These are phyloP conservation scores for Myxozyma udenii DNA, from an alignment of 805 yeast species.

Conservation along the genomic window DNA sequence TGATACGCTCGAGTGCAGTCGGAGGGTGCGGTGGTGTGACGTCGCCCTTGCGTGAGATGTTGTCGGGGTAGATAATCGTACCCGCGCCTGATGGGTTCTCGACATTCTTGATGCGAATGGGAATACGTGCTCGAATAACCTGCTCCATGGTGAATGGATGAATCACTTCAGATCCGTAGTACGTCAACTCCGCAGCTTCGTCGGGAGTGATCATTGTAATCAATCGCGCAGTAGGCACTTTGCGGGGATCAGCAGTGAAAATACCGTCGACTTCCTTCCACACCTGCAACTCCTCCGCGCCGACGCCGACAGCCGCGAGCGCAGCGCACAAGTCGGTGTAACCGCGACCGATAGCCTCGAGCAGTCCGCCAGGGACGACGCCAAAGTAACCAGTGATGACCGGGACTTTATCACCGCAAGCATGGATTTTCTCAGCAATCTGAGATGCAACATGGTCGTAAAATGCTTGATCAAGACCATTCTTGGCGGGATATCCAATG, in stretches of 20 bases:
- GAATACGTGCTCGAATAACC: conserved; percentile 91
- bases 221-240: conserved; percentile 84
- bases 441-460: conserved; percentile 51
- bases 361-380: conserved; percentile 88
- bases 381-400: conserved; percentile 97
- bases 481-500: conserved; percentile 45
- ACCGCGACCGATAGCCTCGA: conserved; percentile 94
- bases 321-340: conserved; percentile 98
- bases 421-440: conserved; percentile 49
- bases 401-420: conserved; percentile 50
- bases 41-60: conserved; percentile 79
- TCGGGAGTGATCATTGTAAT: conserved; percentile 91
- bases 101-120: conserved; percentile 94
- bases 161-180: conserved; percentile 96
- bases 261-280: conserved; percentile 99
- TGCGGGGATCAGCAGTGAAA: conserved; percentile 97
- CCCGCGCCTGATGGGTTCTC: conserved; percentile 91
- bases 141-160: conserved; percentile 99
- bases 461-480: conserved; percentile 64
- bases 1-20: conserved; percentile 56
- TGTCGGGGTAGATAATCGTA: conserved; percentile 90
- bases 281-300: conserved; percentile 91
- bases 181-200: conserved; percentile 97
- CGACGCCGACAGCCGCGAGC: conserved; percentile 84
- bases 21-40: conserved; percentile 95